Base-by-base conservation (phyloP, 768 basidiomycete species). In the Russula abietina region DNA sequence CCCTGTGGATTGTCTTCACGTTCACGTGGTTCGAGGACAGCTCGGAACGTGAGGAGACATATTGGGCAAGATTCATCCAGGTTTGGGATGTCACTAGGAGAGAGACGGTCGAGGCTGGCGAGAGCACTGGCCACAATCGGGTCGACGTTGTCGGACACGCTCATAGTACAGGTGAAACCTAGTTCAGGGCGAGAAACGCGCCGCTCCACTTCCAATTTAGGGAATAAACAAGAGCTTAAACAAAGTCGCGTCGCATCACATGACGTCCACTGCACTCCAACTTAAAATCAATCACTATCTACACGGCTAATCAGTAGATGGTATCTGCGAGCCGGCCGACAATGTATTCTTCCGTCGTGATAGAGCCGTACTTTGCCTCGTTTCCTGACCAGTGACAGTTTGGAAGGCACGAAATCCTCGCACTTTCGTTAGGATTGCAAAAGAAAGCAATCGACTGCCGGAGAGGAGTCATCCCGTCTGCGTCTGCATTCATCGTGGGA, bases 381-480 rank as follows among this genome's bases (percentile, higher is more conserved):
- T 73, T 70, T 33, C 82, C 84, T 33, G 86, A 84, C 33, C 73
- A 73, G 39, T 67, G 65, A 65, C 83, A 84, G 60, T 82, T 88
- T 22, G 90, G 88, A 30, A 93, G 73, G 66, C 90, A 89, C 17
- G 83, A 76, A 59, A 93, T 85, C 61, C 79, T 76, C 16, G 88
- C 77, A 46, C 79, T 79, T 68, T 82, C 83, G 66, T 92, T 90
- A 4, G 91, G 90, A 68, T 88, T 92, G 77, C 88, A 91, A 75
- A 93, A 93, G 78, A 89, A 93, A 9, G 88, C 91, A 56, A 93
- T 87, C 10, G 88, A 90, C 70, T 91, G 89, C 30, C 91, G 81
- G 10, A 76, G 73, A 0, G 89, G 85, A 1, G 83, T 86, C 61
- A 85, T 73, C n/a, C 72, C 75, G 65, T 85, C 83, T 7, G 74